Evolutionary conservation across 1,284 basidiomycete species (phyloP).

Genomic region (Pseudomicrostroma phylloplanum): DNA sequence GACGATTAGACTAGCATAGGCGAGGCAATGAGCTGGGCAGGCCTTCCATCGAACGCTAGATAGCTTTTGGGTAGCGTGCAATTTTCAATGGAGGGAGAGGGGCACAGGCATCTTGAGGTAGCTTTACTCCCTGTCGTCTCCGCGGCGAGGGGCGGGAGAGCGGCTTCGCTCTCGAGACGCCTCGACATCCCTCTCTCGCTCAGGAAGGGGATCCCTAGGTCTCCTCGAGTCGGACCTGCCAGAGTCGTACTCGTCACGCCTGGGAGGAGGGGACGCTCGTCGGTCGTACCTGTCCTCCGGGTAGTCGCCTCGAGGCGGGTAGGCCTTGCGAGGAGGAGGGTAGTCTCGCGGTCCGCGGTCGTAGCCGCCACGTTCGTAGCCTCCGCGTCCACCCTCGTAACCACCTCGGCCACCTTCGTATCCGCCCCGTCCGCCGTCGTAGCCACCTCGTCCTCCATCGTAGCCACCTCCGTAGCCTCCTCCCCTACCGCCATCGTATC

Average conservation of each 20-base stretch:
- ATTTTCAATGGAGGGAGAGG: no score
- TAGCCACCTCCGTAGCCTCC: background rate
- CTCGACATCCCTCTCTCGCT: no score
- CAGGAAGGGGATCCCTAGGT: no score
- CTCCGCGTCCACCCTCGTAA: background rate
- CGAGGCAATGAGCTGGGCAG: no score
- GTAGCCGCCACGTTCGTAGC: background rate
- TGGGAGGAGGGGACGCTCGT: constrained; percentile 5
- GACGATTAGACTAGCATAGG: no score
- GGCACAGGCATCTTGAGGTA: no score
- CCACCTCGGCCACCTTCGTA: background rate
- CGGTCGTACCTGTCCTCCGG: background rate
- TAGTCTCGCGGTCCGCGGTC: background rate
- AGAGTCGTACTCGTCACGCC: constrained; percentile 2
- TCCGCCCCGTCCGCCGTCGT: no score
- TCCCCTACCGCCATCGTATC: background rate
- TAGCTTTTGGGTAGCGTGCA: no score
- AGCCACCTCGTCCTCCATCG: background rate
- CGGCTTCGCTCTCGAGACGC: background rate
- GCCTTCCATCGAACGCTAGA: no score
- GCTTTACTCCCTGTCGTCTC: background rate
- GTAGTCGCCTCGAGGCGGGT: background rate
- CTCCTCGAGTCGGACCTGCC: background rate
- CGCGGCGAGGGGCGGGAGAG: constrained; percentile 3
- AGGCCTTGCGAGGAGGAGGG: background rate